Conservation (phyloP, 139 green algal genomes). For the Asterochloris sp. region DNA sequence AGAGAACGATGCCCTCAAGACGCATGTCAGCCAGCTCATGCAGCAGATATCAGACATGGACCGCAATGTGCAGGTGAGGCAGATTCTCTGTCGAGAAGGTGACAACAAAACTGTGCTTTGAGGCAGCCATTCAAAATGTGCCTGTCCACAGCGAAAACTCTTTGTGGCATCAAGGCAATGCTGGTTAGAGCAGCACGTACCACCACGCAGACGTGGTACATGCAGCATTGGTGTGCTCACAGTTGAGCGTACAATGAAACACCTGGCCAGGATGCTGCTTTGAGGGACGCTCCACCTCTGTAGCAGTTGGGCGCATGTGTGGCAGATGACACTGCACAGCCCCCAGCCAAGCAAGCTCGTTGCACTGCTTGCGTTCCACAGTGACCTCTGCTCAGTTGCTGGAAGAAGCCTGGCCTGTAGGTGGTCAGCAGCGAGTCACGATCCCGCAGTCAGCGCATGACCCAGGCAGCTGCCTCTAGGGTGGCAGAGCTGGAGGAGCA, state of each 20-base stretch:
- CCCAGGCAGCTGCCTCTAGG: conserved; percentile 6
- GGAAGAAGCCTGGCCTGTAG: neutral
- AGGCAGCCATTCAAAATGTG: neutral
- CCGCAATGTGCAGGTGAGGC: neutral
- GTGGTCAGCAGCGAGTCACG: conserved; percentile 13
- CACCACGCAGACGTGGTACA: too few species aligned
- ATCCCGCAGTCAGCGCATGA: conserved; percentile 21
- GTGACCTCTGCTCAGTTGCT: too few species aligned
- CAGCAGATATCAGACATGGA: conserved; percentile 16
- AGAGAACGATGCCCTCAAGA: conserved; percentile 27
- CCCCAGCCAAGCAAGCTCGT: too few species aligned
- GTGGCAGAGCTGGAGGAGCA: conserved; percentile 20
- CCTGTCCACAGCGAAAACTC: neutral
- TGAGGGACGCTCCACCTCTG: too few species aligned
- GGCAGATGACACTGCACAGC: too few species aligned
- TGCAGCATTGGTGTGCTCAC: too few species aligned
- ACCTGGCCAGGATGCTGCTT: too few species aligned
- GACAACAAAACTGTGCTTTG: neutral
- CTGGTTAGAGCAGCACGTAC: neutral
- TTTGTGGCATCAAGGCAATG: neutral
- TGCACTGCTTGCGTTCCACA: too few species aligned
- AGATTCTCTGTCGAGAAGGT: neutral
- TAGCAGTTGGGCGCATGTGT: too few species aligned
- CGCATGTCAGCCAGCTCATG: conserved; percentile 16
- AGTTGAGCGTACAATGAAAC: too few species aligned